Evolutionary conservation across 805 yeast genomes (phyloP), one percentile per base, ranked within the genome.

Genomic region (Brettanomyces anomalus): DNA sequence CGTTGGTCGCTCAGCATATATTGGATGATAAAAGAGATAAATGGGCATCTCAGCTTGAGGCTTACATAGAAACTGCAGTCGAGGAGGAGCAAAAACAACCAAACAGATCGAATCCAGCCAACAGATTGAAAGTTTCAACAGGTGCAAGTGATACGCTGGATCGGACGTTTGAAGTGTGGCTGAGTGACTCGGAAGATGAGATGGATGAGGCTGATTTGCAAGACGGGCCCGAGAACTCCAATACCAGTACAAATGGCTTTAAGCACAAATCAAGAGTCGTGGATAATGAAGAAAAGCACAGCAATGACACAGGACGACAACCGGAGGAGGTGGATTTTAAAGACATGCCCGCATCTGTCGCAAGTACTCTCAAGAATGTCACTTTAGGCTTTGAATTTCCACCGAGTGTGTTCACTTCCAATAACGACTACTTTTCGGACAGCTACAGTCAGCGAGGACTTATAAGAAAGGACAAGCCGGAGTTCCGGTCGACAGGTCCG

Each of bases 81-180:
- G 26, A 13, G 24, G 15, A 34, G 5, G 43, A 33, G 24, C 17
- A 21, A 21, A 33, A 24, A 5, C 38, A 5, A n/a, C 7, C 3
- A 5, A 40, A 40, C 36, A 11, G 37, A n/a, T 33, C 33, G 5
- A 40, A 40, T 18, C 43, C 43, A 4, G 33, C 16, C 14, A 40
- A 40, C 20, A n/a, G 43, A 20, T 8, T 34, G 7, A 21, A 16
- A 15, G 11, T 18, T 5, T 14, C 38, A 11, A 4, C 32, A 8
- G 13, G 32, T 10, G 16, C 8, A 5, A 2, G 8, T 8, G 33
- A 34, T 13, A 26, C n/a, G 5, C n/a, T 33, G n/a, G 38, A 40
- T 11, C 20, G 24, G 19, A 40, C 38, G n/a, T 40, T 40, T 33
- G 43, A 40, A 17, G 20, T 40, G 8, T 40, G 43, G 43, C 3